Evolutionary conservation across 164 flowering plant genomes (phyloP).

Genomic region (Liriodendron chinense): DNA sequence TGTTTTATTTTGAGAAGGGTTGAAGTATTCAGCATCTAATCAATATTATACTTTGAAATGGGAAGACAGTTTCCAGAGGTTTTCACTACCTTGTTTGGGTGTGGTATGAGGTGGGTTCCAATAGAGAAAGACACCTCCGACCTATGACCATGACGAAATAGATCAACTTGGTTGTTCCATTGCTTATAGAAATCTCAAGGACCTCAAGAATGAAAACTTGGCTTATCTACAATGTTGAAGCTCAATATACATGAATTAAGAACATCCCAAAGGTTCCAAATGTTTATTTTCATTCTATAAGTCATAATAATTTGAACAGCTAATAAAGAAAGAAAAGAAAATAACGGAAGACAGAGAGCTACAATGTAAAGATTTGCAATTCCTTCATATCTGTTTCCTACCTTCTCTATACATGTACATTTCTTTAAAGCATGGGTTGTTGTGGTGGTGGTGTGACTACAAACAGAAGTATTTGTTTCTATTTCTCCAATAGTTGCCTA

Average conservation of each 20-base stretch:
- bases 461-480: no score
- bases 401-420: no score
- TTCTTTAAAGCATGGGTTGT: no score
- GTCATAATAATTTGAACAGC: not conserved
- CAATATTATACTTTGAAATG: not conserved
- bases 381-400: no score
- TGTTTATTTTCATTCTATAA: no score
- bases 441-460: no score
- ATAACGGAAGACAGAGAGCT: no score
- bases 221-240: not conserved
- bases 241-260: not conserved
- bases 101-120: slow-evolving; percentile 88
- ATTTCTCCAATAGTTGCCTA: no score
- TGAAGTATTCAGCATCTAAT: not conserved
- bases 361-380: no score
- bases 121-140: slow-evolving; percentile 54
- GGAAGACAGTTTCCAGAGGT: not conserved
- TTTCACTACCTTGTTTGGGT: slow-evolving; percentile 73
- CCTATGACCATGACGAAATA: slow-evolving; percentile 28
- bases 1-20: not conserved
- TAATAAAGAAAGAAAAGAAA: no score
- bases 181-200: not conserved
- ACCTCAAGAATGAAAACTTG: not conserved
- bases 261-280: not conserved
- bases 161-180: slow-evolving; percentile 14